Conservation (phyloP, 2,329 filamentous ascomycete genomes). For the Metarhizium brunneum region DNA sequence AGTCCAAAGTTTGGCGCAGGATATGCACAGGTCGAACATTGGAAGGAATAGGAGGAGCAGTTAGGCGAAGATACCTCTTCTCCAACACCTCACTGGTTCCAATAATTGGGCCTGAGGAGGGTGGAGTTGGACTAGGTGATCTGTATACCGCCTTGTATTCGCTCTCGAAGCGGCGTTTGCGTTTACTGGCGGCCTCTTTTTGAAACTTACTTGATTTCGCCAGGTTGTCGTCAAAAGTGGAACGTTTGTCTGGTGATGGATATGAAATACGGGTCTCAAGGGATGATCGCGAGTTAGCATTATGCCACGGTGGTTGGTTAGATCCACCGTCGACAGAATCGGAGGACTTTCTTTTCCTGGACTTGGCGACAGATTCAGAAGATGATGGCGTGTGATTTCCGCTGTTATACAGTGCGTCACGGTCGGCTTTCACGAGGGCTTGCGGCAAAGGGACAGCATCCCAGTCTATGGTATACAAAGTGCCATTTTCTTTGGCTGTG, state of each 20-base stretch:
- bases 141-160: conserved; percentile 48
- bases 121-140: conserved; percentile 47
- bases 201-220: conserved; percentile 76
- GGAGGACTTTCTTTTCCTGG: conserved; percentile 77
- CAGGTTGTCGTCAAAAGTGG: conserved; percentile 34
- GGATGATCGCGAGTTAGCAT: conserved; percentile 47
- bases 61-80: conserved; percentile 92
- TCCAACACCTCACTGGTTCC: conserved; percentile 78
- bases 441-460: conserved; percentile 75
- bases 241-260: conserved; percentile 33
- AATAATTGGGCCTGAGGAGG: conserved; percentile 63
- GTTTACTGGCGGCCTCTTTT: conserved; percentile 74
- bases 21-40: conserved; percentile 78
- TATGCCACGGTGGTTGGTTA: conserved; percentile 62
- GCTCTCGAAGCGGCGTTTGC: conserved; percentile 76
- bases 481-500: conserved; percentile 63
- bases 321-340: conserved; percentile 48
- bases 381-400: conserved; percentile 16
- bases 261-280: conserved; percentile 72
- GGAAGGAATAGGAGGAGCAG: conserved; percentile 77
- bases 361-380: conserved; percentile 24
- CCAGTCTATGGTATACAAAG: conserved; percentile 73
- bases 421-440: conserved; percentile 67
- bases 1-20: conserved; percentile 73
- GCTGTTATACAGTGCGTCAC: conserved; percentile 37